Percentiles rank a stretch among this genome's conserved stretches.
Evolutionary conservation across 768 basidiomycete species (phyloP).

Genomic region (Lentinula boryana): DNA sequence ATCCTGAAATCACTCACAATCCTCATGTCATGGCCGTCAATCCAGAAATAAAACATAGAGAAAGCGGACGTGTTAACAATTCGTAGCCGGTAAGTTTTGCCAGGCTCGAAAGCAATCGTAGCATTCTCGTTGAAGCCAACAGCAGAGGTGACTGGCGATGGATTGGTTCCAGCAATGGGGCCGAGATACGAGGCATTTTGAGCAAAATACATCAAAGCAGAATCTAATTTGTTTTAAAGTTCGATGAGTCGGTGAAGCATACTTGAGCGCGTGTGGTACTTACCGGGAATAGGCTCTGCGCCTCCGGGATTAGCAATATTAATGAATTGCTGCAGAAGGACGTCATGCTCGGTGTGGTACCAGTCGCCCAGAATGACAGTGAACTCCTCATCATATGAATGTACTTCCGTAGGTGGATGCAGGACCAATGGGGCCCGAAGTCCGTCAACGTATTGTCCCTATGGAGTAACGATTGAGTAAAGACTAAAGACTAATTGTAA

Average conservation of each 20-base stretch:
- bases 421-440: constrained; percentile 83
- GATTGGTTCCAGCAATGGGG: constrained; percentile 45
- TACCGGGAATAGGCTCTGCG: constrained; percentile 84
- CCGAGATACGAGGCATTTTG: constrained; percentile 68
- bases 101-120: constrained; percentile 75
- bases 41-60: constrained; percentile 77
- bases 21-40: constrained; percentile 82
- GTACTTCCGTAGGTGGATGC: constrained; percentile 57
- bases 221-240: constrained; percentile 36
- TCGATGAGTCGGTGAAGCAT: not conserved
- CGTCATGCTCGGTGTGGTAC: constrained; percentile 77
- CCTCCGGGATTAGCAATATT: constrained; percentile 74
- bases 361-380: constrained; percentile 86
- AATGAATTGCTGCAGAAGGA: constrained; percentile 61
- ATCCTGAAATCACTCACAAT: constrained; percentile 23
- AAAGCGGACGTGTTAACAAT: constrained; percentile 82
- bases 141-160: constrained; percentile 43
- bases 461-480: constrained; percentile 5
- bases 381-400: constrained; percentile 86
- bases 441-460: constrained; percentile 92
- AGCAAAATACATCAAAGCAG: constrained; percentile 79
- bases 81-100: constrained; percentile 86
- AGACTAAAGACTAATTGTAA: not conserved
- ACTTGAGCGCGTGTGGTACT: constrained; percentile 8
- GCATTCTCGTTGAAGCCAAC: constrained; percentile 88